Conservation (phyloP, 805 yeast species). For the Pichia thaimueangensis region DNA sequence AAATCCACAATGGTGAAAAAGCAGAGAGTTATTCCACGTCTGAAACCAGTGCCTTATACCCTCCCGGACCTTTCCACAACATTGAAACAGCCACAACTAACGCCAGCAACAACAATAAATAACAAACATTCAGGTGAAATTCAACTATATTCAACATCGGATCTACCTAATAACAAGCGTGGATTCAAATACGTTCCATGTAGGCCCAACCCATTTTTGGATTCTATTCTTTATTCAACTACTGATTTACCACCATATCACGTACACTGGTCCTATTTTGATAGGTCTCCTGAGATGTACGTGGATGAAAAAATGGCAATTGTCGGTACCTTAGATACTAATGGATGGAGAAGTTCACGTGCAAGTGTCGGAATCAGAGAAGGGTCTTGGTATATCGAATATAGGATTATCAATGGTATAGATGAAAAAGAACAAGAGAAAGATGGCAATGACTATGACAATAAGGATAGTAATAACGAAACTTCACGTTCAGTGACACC, state of each 20-base stretch:
- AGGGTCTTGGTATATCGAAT: conserved; percentile 79
- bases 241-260: conserved; percentile 66
- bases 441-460: conserved; percentile 17
- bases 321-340: conserved; percentile 44
- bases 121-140: conserved; percentile 7
- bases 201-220: conserved; percentile 57
- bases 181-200: conserved; percentile 81
- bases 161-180: conserved; percentile 69
- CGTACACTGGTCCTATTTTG: conserved; percentile 57
- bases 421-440: conserved; percentile 3
- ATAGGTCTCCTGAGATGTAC: conserved; percentile 55
- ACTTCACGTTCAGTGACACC: conserved; percentile 8
- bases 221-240: conserved; percentile 55
- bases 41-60: conserved; percentile 32
- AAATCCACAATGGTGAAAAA: conserved; percentile 10
- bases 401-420: conserved; percentile 38
- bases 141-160: conserved; percentile 50
- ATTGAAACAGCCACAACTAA: conserved; percentile 18
- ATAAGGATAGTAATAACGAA: not conserved
- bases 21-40: conserved; percentile 23
- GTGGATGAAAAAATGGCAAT: conserved; percentile 33
- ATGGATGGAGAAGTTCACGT: conserved; percentile 77
- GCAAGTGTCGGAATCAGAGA: conserved; percentile 70
- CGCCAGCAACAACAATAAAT: conserved; percentile 11
- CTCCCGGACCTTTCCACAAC: conserved; percentile 22